Conservation (phyloP, 2,329 filamentous ascomycete species). For the Graphiopsis chlorocephala region DNA sequence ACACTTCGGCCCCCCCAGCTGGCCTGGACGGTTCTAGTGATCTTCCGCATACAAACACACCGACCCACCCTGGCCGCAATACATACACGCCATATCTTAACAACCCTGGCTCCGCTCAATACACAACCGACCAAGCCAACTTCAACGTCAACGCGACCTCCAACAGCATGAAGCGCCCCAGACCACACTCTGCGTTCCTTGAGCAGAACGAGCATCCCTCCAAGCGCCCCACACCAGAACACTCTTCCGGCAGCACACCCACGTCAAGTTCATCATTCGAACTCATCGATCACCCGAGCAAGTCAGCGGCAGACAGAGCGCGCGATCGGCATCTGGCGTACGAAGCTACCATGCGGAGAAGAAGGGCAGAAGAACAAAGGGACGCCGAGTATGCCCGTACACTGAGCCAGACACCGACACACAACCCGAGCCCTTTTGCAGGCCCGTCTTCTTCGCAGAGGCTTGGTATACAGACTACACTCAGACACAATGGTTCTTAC, state of each 20-base stretch:
- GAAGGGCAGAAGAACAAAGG: constrained; percentile 20
- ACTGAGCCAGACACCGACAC: constrained; percentile 24
- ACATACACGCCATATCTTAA: not conserved
- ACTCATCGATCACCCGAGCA: constrained; percentile 17
- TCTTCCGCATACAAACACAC: constrained; percentile 3
- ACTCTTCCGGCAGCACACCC: constrained; percentile 26
- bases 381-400: constrained; percentile 29
- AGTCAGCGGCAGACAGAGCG: constrained; percentile 10
- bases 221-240: constrained; percentile 32
- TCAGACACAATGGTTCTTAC: constrained; percentile 28
- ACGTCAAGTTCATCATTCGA: constrained; percentile 27
- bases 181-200: not conserved
- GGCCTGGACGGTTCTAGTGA: constrained; percentile 13
- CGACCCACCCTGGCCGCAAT: not conserved
- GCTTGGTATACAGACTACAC: constrained; percentile 30
- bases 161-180: constrained; percentile 4
- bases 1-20: constrained; percentile 2
- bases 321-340: constrained; percentile 16
- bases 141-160: not conserved
- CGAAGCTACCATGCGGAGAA: constrained; percentile 19
- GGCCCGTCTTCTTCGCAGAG: constrained; percentile 24
- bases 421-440: constrained; percentile 6
- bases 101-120: not conserved
- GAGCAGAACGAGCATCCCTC: constrained; percentile 23
- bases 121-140: not conserved